Evolutionary conservation across 495 filamentous ascomycete species (phyloP).

Genomic region (Lichenothelia convexa): DNA sequence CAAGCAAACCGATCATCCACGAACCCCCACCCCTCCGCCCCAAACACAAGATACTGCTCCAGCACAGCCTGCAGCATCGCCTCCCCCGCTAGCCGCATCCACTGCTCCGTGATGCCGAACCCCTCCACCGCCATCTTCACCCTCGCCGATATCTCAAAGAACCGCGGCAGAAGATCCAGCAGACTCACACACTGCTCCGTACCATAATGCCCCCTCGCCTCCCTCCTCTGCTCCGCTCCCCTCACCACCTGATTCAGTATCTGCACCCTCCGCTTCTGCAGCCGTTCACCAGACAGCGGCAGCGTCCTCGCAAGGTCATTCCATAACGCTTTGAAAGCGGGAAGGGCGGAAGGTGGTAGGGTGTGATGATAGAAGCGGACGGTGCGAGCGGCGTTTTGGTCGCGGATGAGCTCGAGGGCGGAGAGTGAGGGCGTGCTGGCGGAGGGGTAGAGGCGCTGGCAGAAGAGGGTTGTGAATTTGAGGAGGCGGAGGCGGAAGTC

Average conservation of each 20-base stretch:
- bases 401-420: slow-evolving; percentile 5
- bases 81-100: slow-evolving; percentile 27
- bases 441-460: slow-evolving; percentile 12
- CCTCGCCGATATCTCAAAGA: slow-evolving; percentile 29
- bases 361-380: no score
- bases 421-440: slow-evolving; percentile 3
- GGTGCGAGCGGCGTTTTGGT: no score
- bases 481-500: slow-evolving; percentile 20
- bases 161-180: slow-evolving; percentile 25
- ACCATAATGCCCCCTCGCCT: slow-evolving; percentile 15
- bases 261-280: no score
- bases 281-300: no score
- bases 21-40: slow-evolving; percentile 10
- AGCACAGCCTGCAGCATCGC: slow-evolving; percentile 33
- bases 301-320: no score
- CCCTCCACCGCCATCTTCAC: slow-evolving; percentile 7
- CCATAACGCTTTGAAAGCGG: no score
- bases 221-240: no score
- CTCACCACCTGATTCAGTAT: no score
- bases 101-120: slow-evolving; percentile 15
- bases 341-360: no score
- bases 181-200: slow-evolving; percentile 16
- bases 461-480: slow-evolving; percentile 19
- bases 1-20: slow-evolving; percentile 18
- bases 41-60: slow-evolving; percentile 27